Evolutionary conservation across 108 stramenopile species (phyloP).

Genomic region (Pseudonitzschia multistriata): DNA sequence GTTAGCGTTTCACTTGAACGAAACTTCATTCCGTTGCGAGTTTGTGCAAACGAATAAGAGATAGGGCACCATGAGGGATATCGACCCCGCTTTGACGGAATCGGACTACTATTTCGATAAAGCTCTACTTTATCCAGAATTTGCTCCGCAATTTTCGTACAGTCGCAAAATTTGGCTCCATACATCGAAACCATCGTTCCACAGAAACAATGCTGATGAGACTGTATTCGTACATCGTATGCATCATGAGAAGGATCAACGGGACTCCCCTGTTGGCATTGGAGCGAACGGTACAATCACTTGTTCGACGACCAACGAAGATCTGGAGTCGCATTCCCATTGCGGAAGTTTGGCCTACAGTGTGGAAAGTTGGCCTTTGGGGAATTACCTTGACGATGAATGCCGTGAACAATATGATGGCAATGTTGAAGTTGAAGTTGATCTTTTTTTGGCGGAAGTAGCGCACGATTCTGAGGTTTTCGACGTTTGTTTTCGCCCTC

Average conservation of each 20-base stretch:
- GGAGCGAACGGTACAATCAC: neutral
- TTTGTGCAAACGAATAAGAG: neutral
- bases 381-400: neutral
- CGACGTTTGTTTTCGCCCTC: neutral
- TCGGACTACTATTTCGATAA: slow-evolving; percentile 5
- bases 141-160: neutral
- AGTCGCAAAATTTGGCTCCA: neutral
- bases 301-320: slow-evolving; percentile 5
- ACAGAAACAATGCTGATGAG: neutral
- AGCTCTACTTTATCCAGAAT: slow-evolving; percentile 11
- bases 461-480: neutral
- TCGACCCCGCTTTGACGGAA: neutral
- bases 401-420: neutral
- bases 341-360: slow-evolving; percentile 28
- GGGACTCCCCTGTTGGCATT: neutral
- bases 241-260: neutral
- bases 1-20: neutral
- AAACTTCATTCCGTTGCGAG: neutral
- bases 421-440: neutral
- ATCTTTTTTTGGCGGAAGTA: neutral
- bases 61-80: slow-evolving; percentile 4
- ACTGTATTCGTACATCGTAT: neutral
- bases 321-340: slow-evolving; percentile 2
- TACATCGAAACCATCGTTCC: slow-evolving; percentile 5
- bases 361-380: slow-evolving; percentile 9